Evolutionary conservation across 169 alveolate species (phyloP).

Genomic region (Eimeria maxima): DNA sequence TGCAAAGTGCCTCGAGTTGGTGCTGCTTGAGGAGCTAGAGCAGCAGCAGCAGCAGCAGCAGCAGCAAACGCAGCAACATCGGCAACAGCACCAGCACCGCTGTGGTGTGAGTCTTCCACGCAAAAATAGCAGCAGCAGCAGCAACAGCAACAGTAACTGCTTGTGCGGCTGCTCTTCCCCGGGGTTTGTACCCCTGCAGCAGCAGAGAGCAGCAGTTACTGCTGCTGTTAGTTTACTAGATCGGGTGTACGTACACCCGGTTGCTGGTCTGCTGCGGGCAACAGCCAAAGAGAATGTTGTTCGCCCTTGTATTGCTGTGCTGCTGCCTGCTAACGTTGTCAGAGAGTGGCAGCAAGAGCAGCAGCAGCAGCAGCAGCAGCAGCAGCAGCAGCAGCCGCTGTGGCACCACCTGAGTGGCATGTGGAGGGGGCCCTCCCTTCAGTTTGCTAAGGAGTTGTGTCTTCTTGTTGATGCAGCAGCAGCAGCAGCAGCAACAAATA

Average conservation of each 20-base stretch:
- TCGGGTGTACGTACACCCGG: constrained; percentile 49
- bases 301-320: not conserved
- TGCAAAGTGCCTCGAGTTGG: constrained; percentile 20
- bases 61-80: not conserved
- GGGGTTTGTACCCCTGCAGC: constrained; percentile 17
- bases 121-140: not conserved
- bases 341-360: constrained; percentile 57
- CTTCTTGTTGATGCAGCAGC: constrained; percentile 27
- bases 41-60: constrained; percentile 34
- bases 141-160: constrained; percentile 3
- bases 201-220: constrained; percentile 55
- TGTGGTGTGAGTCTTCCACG: not conserved
- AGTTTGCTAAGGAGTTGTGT: not conserved
- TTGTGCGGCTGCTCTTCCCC: constrained; percentile 46
- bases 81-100: constrained; percentile 39
- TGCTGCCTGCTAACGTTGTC: constrained; percentile 46
- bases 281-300: not conserved
- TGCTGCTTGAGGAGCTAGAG: constrained; percentile 56
- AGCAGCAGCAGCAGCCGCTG: constrained; percentile 42
- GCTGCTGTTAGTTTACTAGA: constrained; percentile 41
- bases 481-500: constrained; percentile 23
- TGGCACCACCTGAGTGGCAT: constrained; percentile 10
- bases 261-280: not conserved
- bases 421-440: constrained; percentile 16
- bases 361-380: constrained; percentile 44